These are phyloP conservation scores for Mycena sp. DNA, from an alignment of 1,284 basidiomycete species.

Conservation along the genomic window DNA sequence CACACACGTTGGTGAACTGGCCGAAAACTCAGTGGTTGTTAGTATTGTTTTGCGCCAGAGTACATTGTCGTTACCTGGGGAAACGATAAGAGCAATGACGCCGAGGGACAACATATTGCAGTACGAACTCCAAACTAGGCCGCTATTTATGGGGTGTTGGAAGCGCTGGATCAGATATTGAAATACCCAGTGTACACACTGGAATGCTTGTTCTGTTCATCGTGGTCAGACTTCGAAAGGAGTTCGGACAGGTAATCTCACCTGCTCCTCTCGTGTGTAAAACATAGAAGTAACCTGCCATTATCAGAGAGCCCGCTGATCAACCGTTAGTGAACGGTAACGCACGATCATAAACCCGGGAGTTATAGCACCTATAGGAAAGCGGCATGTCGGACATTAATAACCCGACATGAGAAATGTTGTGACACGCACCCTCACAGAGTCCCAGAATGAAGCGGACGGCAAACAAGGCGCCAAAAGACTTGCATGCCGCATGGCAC, in stretches of 20 bases:
- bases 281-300: constrained; percentile 72
- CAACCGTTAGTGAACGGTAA: neutral
- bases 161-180: too few species aligned
- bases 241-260: constrained; percentile 40
- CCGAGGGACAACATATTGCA: too few species aligned
- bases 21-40: too few species aligned
- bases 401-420: neutral
- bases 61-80: too few species aligned
- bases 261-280: constrained; percentile 81
- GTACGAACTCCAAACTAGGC: too few species aligned
- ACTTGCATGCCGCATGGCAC: constrained; percentile 76
- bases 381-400: constrained; percentile 15
- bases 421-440: constrained; percentile 61
- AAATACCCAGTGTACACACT: too few species aligned
- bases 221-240: constrained; percentile 44
- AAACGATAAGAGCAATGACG: too few species aligned
- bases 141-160: too few species aligned
- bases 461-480: constrained; percentile 76
- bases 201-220: constrained; percentile 64
- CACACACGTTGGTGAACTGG: too few species aligned
- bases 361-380: constrained; percentile 60
- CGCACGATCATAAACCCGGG: constrained; percentile 78
- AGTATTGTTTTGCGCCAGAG: too few species aligned
- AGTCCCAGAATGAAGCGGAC: constrained; percentile 75
- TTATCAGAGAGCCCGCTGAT: neutral